Evolutionary conservation across 192 early-diverging fungal genomes (phyloP).

Genomic region (Podila epicladia): DNA sequence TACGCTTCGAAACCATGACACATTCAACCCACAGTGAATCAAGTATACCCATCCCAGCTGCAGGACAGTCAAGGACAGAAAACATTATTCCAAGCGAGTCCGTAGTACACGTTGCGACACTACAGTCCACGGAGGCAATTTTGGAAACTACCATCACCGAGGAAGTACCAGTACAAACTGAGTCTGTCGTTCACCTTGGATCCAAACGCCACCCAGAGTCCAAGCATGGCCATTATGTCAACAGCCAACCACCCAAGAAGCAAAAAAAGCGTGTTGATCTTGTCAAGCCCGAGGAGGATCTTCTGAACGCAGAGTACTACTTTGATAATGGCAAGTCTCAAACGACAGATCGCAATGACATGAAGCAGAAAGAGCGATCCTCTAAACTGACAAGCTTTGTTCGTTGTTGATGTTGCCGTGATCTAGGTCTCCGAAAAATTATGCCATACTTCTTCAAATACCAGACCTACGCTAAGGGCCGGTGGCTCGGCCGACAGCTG

Average conservation of each 20-base stretch:
- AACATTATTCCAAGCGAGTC: too few species aligned
- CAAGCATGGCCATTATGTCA: slow-evolving; percentile 37
- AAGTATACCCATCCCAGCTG: too few species aligned
- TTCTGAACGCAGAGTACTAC: slow-evolving; percentile 59
- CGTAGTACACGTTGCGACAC: not conserved
- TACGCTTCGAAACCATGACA: too few species aligned
- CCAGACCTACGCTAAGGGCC: slow-evolving; percentile 85
- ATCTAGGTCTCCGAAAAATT: slow-evolving; percentile 80
- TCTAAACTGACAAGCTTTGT: not conserved
- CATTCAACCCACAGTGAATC: too few species aligned
- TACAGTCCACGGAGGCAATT: not conserved
- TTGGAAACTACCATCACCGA: not conserved
- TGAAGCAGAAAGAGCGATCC: not conserved
- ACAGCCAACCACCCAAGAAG: slow-evolving; percentile 26
- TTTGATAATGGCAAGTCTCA: slow-evolving; percentile 65
- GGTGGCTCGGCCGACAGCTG: slow-evolving; percentile 85
- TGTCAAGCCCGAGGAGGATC: slow-evolving; percentile 48
- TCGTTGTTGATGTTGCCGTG: not conserved
- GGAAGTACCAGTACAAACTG: not conserved
- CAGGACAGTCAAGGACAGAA: too few species aligned
- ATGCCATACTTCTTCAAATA: slow-evolving; percentile 87
- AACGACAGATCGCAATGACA: not conserved
- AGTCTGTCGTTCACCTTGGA: not conserved
- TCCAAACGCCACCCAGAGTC: slow-evolving; percentile 44
- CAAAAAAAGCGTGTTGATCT: slow-evolving; percentile 50